A percentile compares a stretch with the other conserved stretches of the same genome.
Evolutionary conservation across 2,329 filamentous ascomycete genomes (phyloP).

Genomic region (Penicillium concentricum): DNA sequence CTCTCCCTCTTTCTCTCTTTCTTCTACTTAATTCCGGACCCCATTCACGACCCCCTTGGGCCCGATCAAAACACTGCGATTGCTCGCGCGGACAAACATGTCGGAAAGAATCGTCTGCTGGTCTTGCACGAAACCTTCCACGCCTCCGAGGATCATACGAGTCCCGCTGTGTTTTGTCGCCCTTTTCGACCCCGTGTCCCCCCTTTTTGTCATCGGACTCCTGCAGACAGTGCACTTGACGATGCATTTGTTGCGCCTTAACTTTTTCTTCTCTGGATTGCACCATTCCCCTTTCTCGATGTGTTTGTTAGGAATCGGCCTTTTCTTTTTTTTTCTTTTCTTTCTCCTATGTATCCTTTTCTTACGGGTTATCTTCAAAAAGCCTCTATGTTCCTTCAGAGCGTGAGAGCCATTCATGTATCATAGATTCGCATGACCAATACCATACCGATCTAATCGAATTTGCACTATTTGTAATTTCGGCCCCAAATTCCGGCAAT

Average conservation of each 20-base stretch:
- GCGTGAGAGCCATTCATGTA: conserved; percentile 31
- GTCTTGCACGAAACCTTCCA: conserved; percentile 21
- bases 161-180: conserved; percentile 7
- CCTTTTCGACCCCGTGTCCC: neutral
- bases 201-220: neutral
- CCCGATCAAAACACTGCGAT: conserved; percentile 14
- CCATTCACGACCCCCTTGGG: conserved; percentile 17
- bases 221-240: conserved; percentile 14
- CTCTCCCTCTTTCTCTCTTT: conserved; percentile 16
- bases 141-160: conserved; percentile 7
- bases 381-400: conserved; percentile 12
- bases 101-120: conserved; percentile 25
- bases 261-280: conserved; percentile 9
- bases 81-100: conserved; percentile 18
- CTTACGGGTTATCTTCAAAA: conserved; percentile 25
- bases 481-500: neutral
- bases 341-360: conserved; percentile 24
- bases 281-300: conserved; percentile 19
- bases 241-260: conserved; percentile 17
- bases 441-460: conserved; percentile 26
- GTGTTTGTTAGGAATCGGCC: conserved; percentile 18
- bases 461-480: neutral
- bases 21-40: conserved; percentile 24
- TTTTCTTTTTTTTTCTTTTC: conserved; percentile 21
- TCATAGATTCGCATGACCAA: conserved; percentile 35